These are phyloP conservation scores for Megacollybia marginata DNA, from an alignment of 768 basidiomycete genomes.

Conservation along the genomic window DNA sequence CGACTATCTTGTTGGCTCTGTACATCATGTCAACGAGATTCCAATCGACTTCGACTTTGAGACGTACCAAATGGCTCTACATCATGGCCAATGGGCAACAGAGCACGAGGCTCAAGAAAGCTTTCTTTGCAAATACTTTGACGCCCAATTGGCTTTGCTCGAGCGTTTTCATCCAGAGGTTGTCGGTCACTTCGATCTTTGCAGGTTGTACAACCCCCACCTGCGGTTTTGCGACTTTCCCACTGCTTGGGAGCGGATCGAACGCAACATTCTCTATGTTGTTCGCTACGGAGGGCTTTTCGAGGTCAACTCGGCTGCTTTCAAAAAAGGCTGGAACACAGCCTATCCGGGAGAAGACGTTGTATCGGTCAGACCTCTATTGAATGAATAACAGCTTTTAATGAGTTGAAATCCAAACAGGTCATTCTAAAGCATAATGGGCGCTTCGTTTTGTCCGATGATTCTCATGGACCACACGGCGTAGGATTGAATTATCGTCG, in stretches of 20 bases:
- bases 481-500: constrained; percentile 83
- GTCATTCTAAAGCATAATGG: constrained; percentile 64
- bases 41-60: constrained; percentile 88
- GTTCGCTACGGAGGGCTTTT: constrained; percentile 84
- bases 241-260: constrained; percentile 53
- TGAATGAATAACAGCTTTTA: constrained; percentile 5
- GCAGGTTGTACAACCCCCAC: constrained; percentile 72
- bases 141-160: constrained; percentile 73
- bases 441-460: constrained; percentile 83
- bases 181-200: constrained; percentile 91
- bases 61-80: constrained; percentile 61
- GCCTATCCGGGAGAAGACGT: constrained; percentile 82
- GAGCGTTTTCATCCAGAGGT: constrained; percentile 74
- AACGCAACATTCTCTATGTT: constrained; percentile 69
- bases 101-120: constrained; percentile 28
- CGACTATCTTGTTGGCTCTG: constrained; percentile 86
- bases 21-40: constrained; percentile 83
- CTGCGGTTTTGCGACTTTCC: constrained; percentile 50
- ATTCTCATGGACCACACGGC: constrained; percentile 85
- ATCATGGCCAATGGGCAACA: constrained; percentile 15
- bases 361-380: constrained; percentile 42
- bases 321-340: constrained; percentile 83
- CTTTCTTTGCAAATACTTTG: constrained; percentile 71
- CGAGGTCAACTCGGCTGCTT: constrained; percentile 88
- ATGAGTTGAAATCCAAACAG: constrained; percentile 30